Evolutionary conservation across 805 yeast species (phyloP), one percentile per base, ranked within the genome.

Genomic region (Nakazawaea wyomingensis): DNA sequence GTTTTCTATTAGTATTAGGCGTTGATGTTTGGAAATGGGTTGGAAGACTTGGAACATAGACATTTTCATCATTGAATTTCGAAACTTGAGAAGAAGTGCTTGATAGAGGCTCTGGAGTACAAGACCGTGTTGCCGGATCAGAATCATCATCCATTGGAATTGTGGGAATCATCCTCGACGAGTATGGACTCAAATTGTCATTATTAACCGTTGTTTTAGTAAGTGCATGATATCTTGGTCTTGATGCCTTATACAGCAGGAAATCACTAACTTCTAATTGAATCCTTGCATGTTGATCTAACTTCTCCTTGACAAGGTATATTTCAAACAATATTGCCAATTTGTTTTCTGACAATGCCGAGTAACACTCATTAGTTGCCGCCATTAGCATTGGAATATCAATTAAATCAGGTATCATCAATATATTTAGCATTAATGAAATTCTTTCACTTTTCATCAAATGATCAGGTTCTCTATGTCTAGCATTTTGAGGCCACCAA

Each of bases 381-480:
- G 14, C 18, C 7, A 17, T 34, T 33, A 43, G 28, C 3, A 19
- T 16, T 6, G 30, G n/a, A 21, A 33, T 39, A 14, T 20, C 24
- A 17, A 29, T 17, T 18, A 41, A 11, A 13, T 30, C 18, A 2
- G 21, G 28, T 2, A 56, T 52, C 18, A 60, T 39, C 5, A 68
- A 39, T 10, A 79, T 65, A 10, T 61, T 49, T 26, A 72, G 60
- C 54, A 85, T 58, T 19, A 84, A 59, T 4, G 53, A 54, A 16
- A 82, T 52, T 42, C 93, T 62, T 51, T 79, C 82, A 1, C 60
- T 62, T 54, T 80, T 83, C 45, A 66, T 69, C 45, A 85, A 61
- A 60, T 85, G 91, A 55, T 83, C 91, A 0, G 91, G 91, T 53
- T 84, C 90, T 34, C 65, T 68, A 59, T 84, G 91, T 29, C 75